These are phyloP conservation scores for Striga asiatica DNA, from an alignment of 257 asterid species.

Conservation along the genomic window DNA sequence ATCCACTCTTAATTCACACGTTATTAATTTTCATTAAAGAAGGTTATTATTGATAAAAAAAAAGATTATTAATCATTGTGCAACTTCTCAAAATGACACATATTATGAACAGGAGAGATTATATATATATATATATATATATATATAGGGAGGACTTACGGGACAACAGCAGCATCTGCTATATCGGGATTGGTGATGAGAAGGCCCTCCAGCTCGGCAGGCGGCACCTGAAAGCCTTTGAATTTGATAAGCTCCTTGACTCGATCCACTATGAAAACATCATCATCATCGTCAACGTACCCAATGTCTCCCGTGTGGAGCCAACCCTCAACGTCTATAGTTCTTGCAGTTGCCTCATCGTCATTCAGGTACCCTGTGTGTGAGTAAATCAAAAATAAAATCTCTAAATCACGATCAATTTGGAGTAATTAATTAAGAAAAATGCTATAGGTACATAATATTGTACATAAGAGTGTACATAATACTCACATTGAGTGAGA, in stretches of 20 bases:
- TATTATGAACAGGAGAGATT: too few relatives aligned
- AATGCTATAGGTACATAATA: too few relatives aligned
- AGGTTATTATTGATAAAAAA: too few relatives aligned
- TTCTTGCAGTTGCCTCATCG: conserved; percentile 69
- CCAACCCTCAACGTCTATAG: conserved; percentile 90
- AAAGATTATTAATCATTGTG: too few relatives aligned
- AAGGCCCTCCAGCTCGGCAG: conserved; percentile 89
- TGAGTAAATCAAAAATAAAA: too few relatives aligned
- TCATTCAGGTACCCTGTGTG: conserved; percentile 68
- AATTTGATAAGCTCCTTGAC: conserved; percentile 81
- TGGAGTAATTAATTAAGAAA: too few relatives aligned
- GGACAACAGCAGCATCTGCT: conserved; percentile 88
- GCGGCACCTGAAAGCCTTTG: conserved; percentile 96
- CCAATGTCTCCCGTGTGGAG: conserved; percentile 88
- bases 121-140: not conserved
- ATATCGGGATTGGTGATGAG: conserved; percentile 53
- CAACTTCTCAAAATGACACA: too few relatives aligned
- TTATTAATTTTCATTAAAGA: too few relatives aligned
- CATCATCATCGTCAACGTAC: conserved; percentile 42
- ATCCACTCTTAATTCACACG: too few relatives aligned
- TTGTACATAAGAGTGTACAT: too few relatives aligned
- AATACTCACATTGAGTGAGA: too few relatives aligned
- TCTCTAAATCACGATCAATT: too few relatives aligned
- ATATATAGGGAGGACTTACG: conserved; percentile 37
- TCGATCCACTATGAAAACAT: conserved; percentile 58